Evolutionary conservation across 2,329 filamentous ascomycete species (phyloP).

Genomic region (Botryotinia narcissicola): DNA sequence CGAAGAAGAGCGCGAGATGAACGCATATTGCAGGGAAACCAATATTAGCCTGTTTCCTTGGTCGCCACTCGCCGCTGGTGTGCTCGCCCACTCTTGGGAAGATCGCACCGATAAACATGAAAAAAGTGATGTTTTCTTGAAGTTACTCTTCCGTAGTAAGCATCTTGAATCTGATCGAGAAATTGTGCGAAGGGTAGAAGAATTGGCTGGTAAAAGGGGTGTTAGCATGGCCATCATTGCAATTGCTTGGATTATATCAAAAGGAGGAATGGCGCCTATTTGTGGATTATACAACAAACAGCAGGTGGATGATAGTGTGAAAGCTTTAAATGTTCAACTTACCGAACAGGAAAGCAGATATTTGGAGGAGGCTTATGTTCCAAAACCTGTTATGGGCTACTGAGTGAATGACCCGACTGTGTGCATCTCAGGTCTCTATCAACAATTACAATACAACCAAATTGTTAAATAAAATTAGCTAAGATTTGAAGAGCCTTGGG

Average conservation of each 20-base stretch:
- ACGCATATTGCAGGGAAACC: background rate
- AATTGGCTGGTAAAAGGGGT: background rate
- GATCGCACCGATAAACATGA: background rate
- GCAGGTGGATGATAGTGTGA: background rate
- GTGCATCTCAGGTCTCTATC: background rate
- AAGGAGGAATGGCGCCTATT: background rate
- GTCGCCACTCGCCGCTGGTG: background rate
- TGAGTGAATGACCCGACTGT: background rate
- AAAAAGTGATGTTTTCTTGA: background rate
- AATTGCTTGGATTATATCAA: background rate
- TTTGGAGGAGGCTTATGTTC: background rate
- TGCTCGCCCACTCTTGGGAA: background rate
- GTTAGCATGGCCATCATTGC: background rate
- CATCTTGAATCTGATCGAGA: background rate
- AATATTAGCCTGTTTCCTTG: background rate
- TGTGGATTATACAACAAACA: background rate
- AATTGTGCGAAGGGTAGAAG: background rate
- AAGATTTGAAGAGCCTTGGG: accelerated
- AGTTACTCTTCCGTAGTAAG: background rate
- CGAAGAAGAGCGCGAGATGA: background rate
- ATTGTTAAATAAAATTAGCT: background rate
- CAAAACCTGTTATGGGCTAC: background rate
- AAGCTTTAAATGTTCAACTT: background rate
- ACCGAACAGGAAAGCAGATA: background rate
- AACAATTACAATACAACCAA: background rate